Evolutionary conservation across 2,329 filamentous ascomycete genomes (phyloP), one percentile per base, ranked within the genome.

Genomic region (Fusarium lateritium): DNA sequence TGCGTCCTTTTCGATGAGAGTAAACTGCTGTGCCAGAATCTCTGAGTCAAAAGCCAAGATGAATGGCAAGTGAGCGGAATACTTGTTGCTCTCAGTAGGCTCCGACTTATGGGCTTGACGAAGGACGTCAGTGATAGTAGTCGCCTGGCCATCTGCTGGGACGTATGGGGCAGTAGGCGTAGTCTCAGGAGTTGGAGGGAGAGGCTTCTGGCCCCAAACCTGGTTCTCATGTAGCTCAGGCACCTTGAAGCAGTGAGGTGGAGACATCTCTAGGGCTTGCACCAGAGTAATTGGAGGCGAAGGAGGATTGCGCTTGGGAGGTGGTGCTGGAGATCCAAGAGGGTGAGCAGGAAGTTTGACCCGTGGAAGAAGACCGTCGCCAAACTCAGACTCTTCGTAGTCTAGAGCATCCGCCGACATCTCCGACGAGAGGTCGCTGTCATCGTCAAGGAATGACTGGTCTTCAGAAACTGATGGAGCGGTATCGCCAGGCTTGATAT

Each of bases 1-100:
- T 2, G 92, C 93, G 76, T 95, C 93, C 77, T 95, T 94, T 75
- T 96, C 93, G 46, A 96, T 93, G 34, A 96, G 85, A 0, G 92
- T 95, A 71, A 96, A 93, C 73, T 96, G 93, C 77, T 94, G 91
- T 4, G 93, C 93, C 26, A 96, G 84, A 5, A 91, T 83, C 70
- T 93, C 89, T 7, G 93, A 94, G 73, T 94, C 92, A 71, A 94
- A 94, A 0, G 92, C 92, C 24, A 96, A 83, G 57, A 94, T 90
- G 77, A 96, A 96, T 1, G 93, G 93, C 36, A 95, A 79, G 77
- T 96, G 93, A 6, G 85, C 84, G 3, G 84, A 82, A 63, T 80
- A 83, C 58, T 82, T 83, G 62, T 74, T 77, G 24, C 67, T 68
- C 17, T 78, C 71, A 7, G 76, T 71, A 11, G 70, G 58, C 9